Evolutionary conservation across 2,329 filamentous ascomycete species (phyloP), one percentile per base, ranked within the genome.

Genomic region (Colletotrichum phormii): DNA sequence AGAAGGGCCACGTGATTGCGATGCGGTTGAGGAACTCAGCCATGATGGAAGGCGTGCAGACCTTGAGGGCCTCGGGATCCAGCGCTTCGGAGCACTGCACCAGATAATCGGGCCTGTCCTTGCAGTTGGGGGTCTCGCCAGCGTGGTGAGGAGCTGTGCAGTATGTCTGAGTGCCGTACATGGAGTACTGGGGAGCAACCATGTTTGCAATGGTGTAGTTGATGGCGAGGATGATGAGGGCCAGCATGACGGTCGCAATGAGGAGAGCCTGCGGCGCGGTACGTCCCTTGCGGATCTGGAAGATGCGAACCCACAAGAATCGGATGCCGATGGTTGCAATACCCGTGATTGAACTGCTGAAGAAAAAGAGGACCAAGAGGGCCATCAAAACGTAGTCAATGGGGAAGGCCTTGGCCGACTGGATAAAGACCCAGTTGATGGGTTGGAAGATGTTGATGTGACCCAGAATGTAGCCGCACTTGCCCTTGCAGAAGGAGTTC

Each of bases 141-240:
- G 89, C 87, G 70, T 89, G 85, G 49, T 85, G 85, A 2, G 91
- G 88, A 75, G 93, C 91, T 77, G 95, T 92, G 83, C 97, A 99
- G 85, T 95, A 98, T 0, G 94, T 98, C 82, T 99, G 97, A 0
- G 95, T 95, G 62, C 97, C 97, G 80, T 95, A 99, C 67, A 93
- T 97, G 59, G 96, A 91, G 81, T 99, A 99, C 80, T 98, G 95
- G 1, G 97, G 97, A 6, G 95, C 97, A n/a, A 98, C 91, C 74
- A 98, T 88, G 93, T 97, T 98, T 70, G 94, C 93, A 54, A 98
- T 86, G 9, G 94, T 91, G 82, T 98, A 99, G 84, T 98, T 98
- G 82, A 97, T 93, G 42, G 94, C 97, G 55, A 99, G 86, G 2
- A 94, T 94, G 76, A 97, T 96, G 75, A 98, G 88, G 0, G 95